These are phyloP conservation scores for Fusarium redolens DNA, from an alignment of 2,329 filamentous ascomycete species.

Conservation along the genomic window DNA sequence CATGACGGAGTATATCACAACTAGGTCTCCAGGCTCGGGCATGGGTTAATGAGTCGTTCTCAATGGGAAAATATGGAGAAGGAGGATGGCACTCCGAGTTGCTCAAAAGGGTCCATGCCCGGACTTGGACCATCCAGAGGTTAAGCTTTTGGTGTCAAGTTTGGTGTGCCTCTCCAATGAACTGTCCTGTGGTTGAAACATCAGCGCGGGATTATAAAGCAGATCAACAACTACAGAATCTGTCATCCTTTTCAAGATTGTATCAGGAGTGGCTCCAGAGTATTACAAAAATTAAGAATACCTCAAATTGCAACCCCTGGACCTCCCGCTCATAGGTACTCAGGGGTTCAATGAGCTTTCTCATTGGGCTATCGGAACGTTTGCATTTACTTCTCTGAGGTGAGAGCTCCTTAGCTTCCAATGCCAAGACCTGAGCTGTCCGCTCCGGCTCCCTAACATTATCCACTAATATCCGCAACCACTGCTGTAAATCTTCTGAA, in stretches of 20 bases:
- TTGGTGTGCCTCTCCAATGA: not conserved
- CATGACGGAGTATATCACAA: not conserved
- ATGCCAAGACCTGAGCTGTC: constrained; percentile 11
- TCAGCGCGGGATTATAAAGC: not conserved
- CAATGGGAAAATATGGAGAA: constrained; percentile 30
- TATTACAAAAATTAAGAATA: not conserved
- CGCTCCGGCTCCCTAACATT: constrained; percentile 6
- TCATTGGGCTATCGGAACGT: constrained; percentile 14
- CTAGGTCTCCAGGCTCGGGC: not conserved
- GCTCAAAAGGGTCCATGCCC: constrained; percentile 25
- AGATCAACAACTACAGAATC: not conserved
- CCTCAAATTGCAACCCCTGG: not conserved
- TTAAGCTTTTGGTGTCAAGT: constrained; percentile 9
- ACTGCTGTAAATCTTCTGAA: constrained; percentile 37
- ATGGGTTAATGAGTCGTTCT: not conserved
- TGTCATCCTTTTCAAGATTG: not conserved
- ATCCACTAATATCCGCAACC: constrained; percentile 36
- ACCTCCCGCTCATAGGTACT: not conserved
- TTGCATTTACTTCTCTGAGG: constrained; percentile 1
- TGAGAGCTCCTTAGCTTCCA: constrained; percentile 9
- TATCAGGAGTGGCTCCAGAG: not conserved
- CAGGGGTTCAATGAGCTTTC: constrained; percentile 22
- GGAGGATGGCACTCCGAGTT: constrained; percentile 9
- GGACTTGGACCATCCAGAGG: not conserved
- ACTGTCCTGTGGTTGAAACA: not conserved